Evolutionary conservation across 345 rosid genomes (phyloP), one percentile per base, ranked within the genome.

Genomic region (Erodium maritimum): DNA sequence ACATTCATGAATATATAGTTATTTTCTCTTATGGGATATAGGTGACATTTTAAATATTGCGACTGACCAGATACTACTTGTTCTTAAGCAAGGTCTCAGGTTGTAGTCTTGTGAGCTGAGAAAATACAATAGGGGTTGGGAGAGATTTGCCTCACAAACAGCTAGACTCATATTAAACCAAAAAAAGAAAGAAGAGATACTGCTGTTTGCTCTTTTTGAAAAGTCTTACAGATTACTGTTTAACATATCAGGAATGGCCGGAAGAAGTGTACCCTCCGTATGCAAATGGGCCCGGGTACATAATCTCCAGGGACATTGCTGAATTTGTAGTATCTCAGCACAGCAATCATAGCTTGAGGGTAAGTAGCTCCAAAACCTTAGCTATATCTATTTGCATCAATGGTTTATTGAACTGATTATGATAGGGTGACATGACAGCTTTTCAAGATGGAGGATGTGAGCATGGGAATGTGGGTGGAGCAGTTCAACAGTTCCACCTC

Each of bases 391-490:
- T n/a, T n/a, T n/a, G 8, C 37, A 0, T 29, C 37, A 29, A 29
- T 29, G 37, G 37, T 29, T 29, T 29, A 6, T 5, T 29, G 37
- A 1, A 29, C 9, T 29, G 37, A 29, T 29, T 29, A 7, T 59
- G 20, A 8, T 19, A 20, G 50, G 4, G 22, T 2, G 57, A 13
- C 34, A 17, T 24, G 37, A 58, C 85, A 85, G 95, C 84, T 87
- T 34, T 93, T 93, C 77, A 93, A 85, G 84, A 93, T 93, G 99
- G 95, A 93, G 77, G 90, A 93, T 78, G 96, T 89, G 59, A 93
- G 96, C 67, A 89, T 93, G 96, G 96, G 99, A 71, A 74, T 87
- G 90, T 93, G 99, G 99, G 87, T 93, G 50, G 86, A 83, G 81
- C 82, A 85, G 67, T 87, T 80, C 77, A 93, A 89, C 69, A 57